Percentiles rank a stretch among this genome's conserved stretches.
Evolutionary conservation across 257 asterid species (phyloP).

Genomic region (Plantago elongata): DNA sequence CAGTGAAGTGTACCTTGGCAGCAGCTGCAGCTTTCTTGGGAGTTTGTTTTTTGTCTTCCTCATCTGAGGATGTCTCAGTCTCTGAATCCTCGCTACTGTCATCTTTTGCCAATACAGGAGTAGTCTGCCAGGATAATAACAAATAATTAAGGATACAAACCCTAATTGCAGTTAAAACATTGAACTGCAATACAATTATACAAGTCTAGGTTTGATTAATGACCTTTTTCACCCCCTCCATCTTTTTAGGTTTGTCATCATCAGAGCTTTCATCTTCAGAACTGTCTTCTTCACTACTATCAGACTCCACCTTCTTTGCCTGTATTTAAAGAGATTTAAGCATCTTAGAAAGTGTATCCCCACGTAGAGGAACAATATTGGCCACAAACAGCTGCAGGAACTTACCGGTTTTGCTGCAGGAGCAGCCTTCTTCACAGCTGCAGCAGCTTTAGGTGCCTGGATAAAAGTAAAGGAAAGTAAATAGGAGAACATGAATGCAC

Average conservation of each 20-base stretch:
- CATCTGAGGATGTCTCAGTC: constrained; percentile 15
- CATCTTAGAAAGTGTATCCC: neutral
- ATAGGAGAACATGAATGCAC: neutral
- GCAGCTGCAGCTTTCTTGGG: constrained; percentile 21
- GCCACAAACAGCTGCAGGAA: neutral
- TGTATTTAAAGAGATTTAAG: neutral
- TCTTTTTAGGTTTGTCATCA: constrained; percentile 21
- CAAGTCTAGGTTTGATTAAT: neutral
- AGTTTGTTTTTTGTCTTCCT: constrained; percentile 19
- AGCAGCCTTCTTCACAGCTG: neutral
- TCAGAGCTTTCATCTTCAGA: constrained; percentile 31
- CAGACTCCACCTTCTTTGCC: neutral
- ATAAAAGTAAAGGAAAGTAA: neutral
- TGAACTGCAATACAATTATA: neutral
- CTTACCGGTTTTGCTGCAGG: neutral
- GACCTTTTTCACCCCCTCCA: constrained; percentile 9
- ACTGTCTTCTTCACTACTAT: constrained; percentile 22
- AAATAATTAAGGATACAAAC: neutral
- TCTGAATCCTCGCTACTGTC: constrained; percentile 14
- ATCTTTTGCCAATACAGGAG: neutral
- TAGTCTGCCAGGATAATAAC: neutral
- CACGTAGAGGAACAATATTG: neutral
- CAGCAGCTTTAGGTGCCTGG: constrained; percentile 4
- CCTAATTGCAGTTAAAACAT: neutral
- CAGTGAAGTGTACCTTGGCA: neutral